A percentile compares a stretch with the other conserved stretches of the same genome.
These are phyloP conservation scores for Pulicaria dysenterica DNA, from an alignment of 129 eudicot species.

Conservation along the genomic window DNA sequence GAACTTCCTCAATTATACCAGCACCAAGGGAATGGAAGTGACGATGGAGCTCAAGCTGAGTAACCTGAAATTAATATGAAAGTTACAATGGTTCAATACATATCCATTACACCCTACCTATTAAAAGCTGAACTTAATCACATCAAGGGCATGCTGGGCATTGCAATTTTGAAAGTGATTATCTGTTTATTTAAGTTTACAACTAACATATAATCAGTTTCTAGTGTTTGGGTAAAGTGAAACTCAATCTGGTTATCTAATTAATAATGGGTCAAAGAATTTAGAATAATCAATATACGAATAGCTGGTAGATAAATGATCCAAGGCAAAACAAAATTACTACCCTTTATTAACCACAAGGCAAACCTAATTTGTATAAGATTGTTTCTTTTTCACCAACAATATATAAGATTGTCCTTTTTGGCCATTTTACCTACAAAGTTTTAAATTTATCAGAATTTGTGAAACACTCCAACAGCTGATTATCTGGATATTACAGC, in stretches of 20 bases:
- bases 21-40: slow-evolving; percentile 91
- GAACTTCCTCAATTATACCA: slow-evolving; percentile 90
- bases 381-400: neutral
- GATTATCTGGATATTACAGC: neutral
- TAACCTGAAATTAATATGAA: slow-evolving; percentile 47
- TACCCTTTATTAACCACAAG: neutral
- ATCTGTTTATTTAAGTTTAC: too few relatives aligned
- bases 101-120: slow-evolving; percentile 6
- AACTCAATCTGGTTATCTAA: neutral
- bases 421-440: neutral
- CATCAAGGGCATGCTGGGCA: neutral
- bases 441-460: neutral
- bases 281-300: neutral
- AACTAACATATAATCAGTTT: neutral
- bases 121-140: slow-evolving; percentile 1
- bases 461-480: neutral
- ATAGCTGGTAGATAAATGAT: neutral
- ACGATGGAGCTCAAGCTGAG: slow-evolving; percentile 91
- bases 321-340: neutral
- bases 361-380: neutral
- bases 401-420: neutral
- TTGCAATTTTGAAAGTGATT: neutral
- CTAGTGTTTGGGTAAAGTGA: neutral
- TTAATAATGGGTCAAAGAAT: neutral
- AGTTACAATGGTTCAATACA: neutral